phyloP scores from a whole-genome alignment of 2,329 filamentous ascomycete species.

The Alternaria gaisen region DNA sequence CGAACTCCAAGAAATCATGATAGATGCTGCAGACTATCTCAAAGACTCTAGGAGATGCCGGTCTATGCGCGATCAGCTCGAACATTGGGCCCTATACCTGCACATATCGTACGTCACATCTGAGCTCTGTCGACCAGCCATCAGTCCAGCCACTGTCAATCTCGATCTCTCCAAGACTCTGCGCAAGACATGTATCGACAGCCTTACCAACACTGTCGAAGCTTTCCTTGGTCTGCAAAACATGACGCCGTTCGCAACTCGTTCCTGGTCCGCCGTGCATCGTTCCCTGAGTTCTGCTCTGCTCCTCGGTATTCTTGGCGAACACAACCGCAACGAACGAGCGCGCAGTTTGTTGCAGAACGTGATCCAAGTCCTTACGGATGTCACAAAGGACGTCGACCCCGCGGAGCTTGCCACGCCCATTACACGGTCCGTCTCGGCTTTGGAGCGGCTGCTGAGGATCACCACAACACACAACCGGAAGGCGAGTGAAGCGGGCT shows the following conservation, averaged over 20 bases:
- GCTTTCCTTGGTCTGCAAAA: constrained; percentile 68
- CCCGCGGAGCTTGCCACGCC: constrained; percentile 59
- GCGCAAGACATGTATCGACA: constrained; percentile 64
- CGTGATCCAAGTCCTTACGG: constrained; percentile 57
- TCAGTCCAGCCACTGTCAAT: constrained; percentile 61
- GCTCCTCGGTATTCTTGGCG: constrained; percentile 56
- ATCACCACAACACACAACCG: constrained; percentile 34
- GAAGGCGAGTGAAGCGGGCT: constrained; percentile 41
- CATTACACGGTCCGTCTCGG: constrained; percentile 57
- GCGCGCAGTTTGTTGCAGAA: constrained; percentile 57
- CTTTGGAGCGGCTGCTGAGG: constrained; percentile 55
- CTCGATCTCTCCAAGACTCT: constrained; percentile 58
- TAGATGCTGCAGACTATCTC: constrained; percentile 66
- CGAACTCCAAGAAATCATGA: constrained; percentile 65
- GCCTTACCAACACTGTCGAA: constrained; percentile 65
- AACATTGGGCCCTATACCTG: constrained; percentile 68
- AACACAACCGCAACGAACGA: constrained; percentile 56
- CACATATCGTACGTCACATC: constrained; percentile 70
- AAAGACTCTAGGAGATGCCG: constrained; percentile 62
- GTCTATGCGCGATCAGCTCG: constrained; percentile 62
- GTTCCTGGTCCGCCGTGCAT: constrained; percentile 56
- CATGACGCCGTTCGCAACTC: constrained; percentile 57
- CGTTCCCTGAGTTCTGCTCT: constrained; percentile 57
- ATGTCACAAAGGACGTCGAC: constrained; percentile 58
- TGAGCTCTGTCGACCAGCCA: constrained; percentile 68